These are phyloP conservation scores for Serendipita indica DNA, from an alignment of 768 basidiomycete genomes.

Conservation along the genomic window DNA sequence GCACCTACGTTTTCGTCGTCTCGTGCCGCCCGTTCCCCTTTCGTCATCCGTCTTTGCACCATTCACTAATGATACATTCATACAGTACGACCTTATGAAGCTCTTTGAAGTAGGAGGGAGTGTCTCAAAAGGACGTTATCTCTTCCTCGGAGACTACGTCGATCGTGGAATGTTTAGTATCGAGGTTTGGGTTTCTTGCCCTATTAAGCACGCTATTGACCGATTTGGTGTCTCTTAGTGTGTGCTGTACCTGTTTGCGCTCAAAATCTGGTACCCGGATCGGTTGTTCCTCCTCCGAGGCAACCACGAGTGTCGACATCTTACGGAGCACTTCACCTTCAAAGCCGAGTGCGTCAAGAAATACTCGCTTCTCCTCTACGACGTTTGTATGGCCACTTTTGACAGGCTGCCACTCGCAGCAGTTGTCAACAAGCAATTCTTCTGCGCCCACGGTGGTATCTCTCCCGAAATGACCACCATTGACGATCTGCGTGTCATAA, in stretches of 20 bases:
- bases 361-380: slow-evolving; percentile 35
- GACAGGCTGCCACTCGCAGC: slow-evolving; percentile 36
- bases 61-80: background rate
- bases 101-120: slow-evolving; percentile 35
- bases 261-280: slow-evolving; percentile 36
- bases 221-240: slow-evolving; percentile 21
- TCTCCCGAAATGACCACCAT: slow-evolving; percentile 34
- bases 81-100: slow-evolving; percentile 34
- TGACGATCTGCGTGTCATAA: slow-evolving; percentile 33
- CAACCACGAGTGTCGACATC: slow-evolving; percentile 34
- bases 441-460: slow-evolving; percentile 37
- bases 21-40: background rate
- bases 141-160: slow-evolving; percentile 35
- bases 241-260: slow-evolving; percentile 32
- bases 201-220: background rate
- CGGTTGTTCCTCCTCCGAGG: slow-evolving; percentile 32
- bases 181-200: slow-evolving; percentile 22
- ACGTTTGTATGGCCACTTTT: slow-evolving; percentile 36
- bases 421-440: slow-evolving; percentile 40
- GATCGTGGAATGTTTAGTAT: slow-evolving; percentile 36
- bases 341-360: slow-evolving; percentile 40
- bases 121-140: slow-evolving; percentile 31
- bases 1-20: background rate
- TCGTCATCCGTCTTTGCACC: background rate
- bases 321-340: slow-evolving; percentile 40